Evolutionary conservation across 2,329 filamentous ascomycete species (phyloP), one percentile per base, ranked within the genome.

Genomic region (Neospermospora avenae): DNA sequence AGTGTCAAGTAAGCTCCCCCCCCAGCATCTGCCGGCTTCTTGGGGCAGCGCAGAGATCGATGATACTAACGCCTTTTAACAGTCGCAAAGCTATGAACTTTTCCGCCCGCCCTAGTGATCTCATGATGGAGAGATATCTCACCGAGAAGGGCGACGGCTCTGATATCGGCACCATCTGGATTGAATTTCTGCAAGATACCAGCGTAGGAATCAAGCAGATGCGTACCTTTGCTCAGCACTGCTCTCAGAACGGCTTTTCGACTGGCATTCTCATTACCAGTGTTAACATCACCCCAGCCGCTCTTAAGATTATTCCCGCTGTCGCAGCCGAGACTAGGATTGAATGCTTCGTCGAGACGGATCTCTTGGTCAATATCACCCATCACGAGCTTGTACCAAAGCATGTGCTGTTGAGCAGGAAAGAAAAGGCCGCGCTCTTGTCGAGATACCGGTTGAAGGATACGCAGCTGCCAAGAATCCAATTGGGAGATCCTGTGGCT

Each of bases 321-420:
- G 86, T 93, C 60, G 85, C 89, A 68, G 85, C 86, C 63, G 83
- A 85, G 73, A 89, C 89, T 58, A 86, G 90, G 71, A 91, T 97
- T 72, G 95, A 99, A 80, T 91, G 91, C 74, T 99, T 99, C 79
- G 85, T 93, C 69, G 95, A 98, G 80, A 89, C 95, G 74, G 95
- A 99, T 77, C 77, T 99, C 69, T 82, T 98, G 62, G 93, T 99
- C 76, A 99, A 99, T 78, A 98, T 99, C 76, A 98, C 93, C 61
- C 90, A 93, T 75, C 95, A 99, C 78, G 93, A 98, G 77, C 84
- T 99, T 58, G 95, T 99, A 31, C 95, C 95, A 46, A 92, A 90
- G 74, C 95, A 99, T 74, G 87, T 98, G 39, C 78, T 98, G 62
- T 84, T 99, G 59, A 96, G 91, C 70, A 84, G 86, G 48, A 91